A percentile compares a stretch with the other conserved stretches of the same genome.
Evolutionary conservation across 2,329 filamentous ascomycete genomes (phyloP).

Genomic region (Epichloe gansuensis): DNA sequence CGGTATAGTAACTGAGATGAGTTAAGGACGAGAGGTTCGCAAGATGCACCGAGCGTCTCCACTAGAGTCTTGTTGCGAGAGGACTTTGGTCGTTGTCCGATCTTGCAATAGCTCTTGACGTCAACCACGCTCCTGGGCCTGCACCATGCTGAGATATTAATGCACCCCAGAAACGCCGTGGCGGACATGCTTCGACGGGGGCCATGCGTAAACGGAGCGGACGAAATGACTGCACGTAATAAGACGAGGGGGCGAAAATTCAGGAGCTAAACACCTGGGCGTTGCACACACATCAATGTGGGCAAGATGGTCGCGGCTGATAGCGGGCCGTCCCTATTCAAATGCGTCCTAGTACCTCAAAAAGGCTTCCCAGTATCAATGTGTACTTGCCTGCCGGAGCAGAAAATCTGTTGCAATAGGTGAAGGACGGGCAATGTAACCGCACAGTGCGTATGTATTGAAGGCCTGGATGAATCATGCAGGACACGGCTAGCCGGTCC

Average conservation of each 20-base stretch:
- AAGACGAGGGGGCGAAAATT: not conserved
- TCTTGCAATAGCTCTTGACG: not conserved
- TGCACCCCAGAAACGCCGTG: conserved; percentile 3
- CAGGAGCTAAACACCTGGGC: not conserved
- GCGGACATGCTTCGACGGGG: not conserved
- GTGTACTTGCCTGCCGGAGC: not conserved
- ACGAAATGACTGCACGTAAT: no score
- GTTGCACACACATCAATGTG: not conserved
- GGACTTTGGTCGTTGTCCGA: no score
- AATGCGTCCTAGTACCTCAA: not conserved
- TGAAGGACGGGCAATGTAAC: not conserved
- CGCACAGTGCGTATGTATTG: not conserved
- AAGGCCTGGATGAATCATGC: not conserved
- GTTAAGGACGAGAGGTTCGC: no score
- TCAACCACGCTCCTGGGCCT: conserved; percentile 1
- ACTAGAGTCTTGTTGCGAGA: no score
- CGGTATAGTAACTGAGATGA: no score
- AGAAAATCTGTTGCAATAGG: not conserved
- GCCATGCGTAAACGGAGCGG: not conserved
- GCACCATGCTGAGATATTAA: not conserved
- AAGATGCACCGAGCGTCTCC: no score
- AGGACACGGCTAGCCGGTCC: no score
- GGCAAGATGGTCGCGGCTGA: conserved; percentile 1
- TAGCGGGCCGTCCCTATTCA: conserved; percentile 4
- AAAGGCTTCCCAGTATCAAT: not conserved